phyloP scores from a whole-genome alignment of 2,329 filamentous ascomycete genomes.

The Aspergillus chevalieri region DNA sequence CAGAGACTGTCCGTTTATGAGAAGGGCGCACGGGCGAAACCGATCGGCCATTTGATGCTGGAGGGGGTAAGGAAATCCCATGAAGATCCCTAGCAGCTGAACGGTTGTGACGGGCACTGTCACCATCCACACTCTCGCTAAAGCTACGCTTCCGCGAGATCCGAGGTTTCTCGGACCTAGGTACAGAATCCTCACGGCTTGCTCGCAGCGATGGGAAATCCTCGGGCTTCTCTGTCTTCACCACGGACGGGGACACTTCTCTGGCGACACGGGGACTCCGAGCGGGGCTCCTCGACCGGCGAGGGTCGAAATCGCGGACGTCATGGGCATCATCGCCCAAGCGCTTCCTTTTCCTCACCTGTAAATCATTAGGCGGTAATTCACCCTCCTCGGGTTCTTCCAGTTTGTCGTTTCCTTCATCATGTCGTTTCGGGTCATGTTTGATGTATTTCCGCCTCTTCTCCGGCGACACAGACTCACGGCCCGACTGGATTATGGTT shows the following conservation, averaged over 20 bases:
- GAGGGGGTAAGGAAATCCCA: constrained; percentile 21
- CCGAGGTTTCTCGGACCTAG: constrained; percentile 14
- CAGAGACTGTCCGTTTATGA: constrained; percentile 33
- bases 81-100: constrained; percentile 18
- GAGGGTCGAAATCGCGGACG: constrained; percentile 15
- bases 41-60: constrained; percentile 28
- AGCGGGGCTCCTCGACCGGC: constrained; percentile 13
- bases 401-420: constrained; percentile 18
- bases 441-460: constrained; percentile 39
- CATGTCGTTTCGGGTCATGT: constrained; percentile 30
- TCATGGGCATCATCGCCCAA: constrained; percentile 21
- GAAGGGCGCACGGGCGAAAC: constrained; percentile 29
- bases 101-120: constrained; percentile 18
- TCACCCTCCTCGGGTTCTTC: constrained; percentile 15
- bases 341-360: constrained; percentile 25
- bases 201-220: constrained; percentile 21
- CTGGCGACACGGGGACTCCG: neutral
- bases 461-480: constrained; percentile 41
- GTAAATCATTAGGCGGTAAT: constrained; percentile 16
- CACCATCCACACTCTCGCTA: constrained; percentile 30
- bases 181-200: constrained; percentile 13
- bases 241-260: constrained; percentile 23
- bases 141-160: constrained; percentile 32
- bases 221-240: constrained; percentile 33
- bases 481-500: constrained; percentile 44